Evolutionary conservation across 2,329 filamentous ascomycete species (phyloP).

Genomic region (Chaetoscypha palmicola): DNA sequence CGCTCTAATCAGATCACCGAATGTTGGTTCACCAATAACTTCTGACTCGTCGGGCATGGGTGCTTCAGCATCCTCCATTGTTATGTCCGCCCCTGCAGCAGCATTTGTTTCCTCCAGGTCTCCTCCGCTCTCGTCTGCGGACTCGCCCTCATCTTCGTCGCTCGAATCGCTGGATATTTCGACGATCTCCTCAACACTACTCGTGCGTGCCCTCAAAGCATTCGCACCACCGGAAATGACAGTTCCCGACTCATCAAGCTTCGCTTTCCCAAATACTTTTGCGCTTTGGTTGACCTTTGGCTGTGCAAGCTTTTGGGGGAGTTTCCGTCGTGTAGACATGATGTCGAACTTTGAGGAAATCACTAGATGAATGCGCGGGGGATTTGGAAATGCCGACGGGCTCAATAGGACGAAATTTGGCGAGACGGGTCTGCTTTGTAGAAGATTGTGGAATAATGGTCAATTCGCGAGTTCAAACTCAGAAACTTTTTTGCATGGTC

Average conservation of each 20-base stretch:
- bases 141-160: constrained; percentile 42
- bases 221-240: constrained; percentile 38
- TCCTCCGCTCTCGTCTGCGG: constrained; percentile 39
- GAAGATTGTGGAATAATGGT: too few species aligned
- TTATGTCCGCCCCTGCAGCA: constrained; percentile 25
- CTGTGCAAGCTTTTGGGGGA: constrained; percentile 48
- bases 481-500: too few species aligned
- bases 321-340: constrained; percentile 59
- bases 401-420: too few species aligned
- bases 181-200: constrained; percentile 34
- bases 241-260: constrained; percentile 52
- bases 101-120: constrained; percentile 37
- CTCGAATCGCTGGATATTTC: constrained; percentile 52
- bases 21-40: constrained; percentile 51
- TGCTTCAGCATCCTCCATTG: constrained; percentile 34
- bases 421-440: too few species aligned
- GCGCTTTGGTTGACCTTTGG: constrained; percentile 48
- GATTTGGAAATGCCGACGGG: too few species aligned
- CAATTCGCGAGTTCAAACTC: too few species aligned
- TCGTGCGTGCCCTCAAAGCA: constrained; percentile 18
- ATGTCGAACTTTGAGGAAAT: too few species aligned
- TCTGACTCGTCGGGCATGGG: constrained; percentile 29
- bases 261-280: constrained; percentile 42
- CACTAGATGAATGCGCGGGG: too few species aligned
- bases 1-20: constrained; percentile 75